Evolutionary conservation across 1,284 basidiomycete genomes (phyloP).

Genomic region (Abortiporus biennis): DNA sequence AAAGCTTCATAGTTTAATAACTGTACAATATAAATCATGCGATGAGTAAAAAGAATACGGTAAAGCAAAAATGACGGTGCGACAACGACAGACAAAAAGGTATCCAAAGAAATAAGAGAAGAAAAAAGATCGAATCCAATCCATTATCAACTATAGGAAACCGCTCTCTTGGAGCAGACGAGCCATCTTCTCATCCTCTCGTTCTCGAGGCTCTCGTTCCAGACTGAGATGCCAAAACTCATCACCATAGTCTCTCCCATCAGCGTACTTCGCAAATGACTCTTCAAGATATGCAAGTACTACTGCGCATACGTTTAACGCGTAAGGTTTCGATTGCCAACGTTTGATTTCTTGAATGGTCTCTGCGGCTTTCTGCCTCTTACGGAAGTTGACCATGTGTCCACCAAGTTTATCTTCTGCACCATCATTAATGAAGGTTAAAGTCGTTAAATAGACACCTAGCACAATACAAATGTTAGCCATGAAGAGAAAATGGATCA

Average conservation of each 20-base stretch:
- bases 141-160: no score
- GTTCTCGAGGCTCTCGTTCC: constrained; percentile 85
- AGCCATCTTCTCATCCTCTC: constrained; percentile 92
- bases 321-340: constrained; percentile 91
- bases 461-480: background rate
- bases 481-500: background rate
- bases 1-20: no score
- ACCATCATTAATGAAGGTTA: constrained; percentile 99
- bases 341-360: constrained; percentile 95
- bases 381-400: constrained; percentile 91
- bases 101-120: no score
- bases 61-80: no score
- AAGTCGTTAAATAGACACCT: constrained; percentile 94
- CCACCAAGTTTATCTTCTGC: constrained; percentile 83
- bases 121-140: no score
- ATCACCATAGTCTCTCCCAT: constrained; percentile 48
- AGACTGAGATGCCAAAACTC: constrained; percentile 85
- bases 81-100: no score
- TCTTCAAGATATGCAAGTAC: constrained; percentile 79
- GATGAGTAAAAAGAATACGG: no score
- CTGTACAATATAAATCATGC: no score
- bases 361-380: constrained; percentile 90
- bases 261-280: constrained; percentile 58
- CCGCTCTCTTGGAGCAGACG: constrained; percentile 84
- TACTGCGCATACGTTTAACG: constrained; percentile 65